Evolutionary conservation across 306 rosid genomes (phyloP), one percentile per base, ranked within the genome.

Genomic region (Mimosa pudica): DNA sequence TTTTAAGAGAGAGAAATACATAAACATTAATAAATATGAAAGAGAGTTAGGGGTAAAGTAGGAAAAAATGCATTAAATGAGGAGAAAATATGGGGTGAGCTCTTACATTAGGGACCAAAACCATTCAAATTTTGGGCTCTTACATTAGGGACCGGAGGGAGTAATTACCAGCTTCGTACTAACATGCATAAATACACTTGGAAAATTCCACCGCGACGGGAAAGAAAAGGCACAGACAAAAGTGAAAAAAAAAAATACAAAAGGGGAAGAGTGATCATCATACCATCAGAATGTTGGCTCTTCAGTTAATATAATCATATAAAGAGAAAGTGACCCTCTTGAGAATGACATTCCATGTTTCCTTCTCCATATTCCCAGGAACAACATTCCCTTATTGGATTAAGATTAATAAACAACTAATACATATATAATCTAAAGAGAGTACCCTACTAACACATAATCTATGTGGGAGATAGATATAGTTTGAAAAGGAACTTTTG

Each of bases 201-300:
- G 14, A 52, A 62, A 11, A 41, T 75, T 76, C 46, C 65, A 32
- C 63, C 54, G 16, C 65, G 35, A 70, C 63, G 65, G 46, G 67
- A 35, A 71, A 71, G 6, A 61, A 79, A 32, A 41, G 20, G n/a
- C 32, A 10, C 71, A 74, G 52, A 41, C 35, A 14, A 32, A 49
- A 11, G 45, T n/a, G 73, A n/a, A 68, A 68, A 68, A 68, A 0
- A 49, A 69, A 10, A 12, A 8, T 8, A 18, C 33, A 58, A 49
- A 81, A 84, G 75, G 85, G 77, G 82, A 79, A 86, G 88, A 88
- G 86, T 67, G 48, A 36, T 63, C 4, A 55, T 81, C 58, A 84
- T 82, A 72, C 78, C 82, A 91, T 79, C 86, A 89, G 89, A 91
- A 87, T 88, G 90, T 89, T 86, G 88, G 93, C 86, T 83, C 89